Percentiles rank a stretch among this genome's conserved stretches.
These are phyloP conservation scores for Blastobotrys muscicola DNA, from an alignment of 805 yeast species.

Conservation along the genomic window DNA sequence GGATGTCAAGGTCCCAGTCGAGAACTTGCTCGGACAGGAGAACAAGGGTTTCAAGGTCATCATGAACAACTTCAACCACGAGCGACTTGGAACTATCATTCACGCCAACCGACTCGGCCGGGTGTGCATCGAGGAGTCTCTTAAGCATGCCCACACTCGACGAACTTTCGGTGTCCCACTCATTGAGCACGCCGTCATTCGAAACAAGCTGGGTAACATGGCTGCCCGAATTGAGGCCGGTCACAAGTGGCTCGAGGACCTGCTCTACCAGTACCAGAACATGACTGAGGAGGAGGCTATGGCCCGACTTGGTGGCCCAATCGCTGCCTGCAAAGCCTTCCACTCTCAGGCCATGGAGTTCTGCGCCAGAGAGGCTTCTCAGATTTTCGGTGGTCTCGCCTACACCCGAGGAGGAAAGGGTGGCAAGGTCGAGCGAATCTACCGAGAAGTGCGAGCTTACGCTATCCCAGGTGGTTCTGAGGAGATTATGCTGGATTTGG, in stretches of 20 bases:
- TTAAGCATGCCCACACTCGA: constrained; percentile 33
- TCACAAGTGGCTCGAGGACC: constrained; percentile 31
- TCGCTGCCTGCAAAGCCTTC: constrained; percentile 34
- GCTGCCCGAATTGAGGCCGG: constrained; percentile 33
- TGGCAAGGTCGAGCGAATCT: constrained; percentile 34
- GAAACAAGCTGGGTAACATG: constrained; percentile 35
- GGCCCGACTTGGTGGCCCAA: constrained; percentile 33
- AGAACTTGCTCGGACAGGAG: constrained; percentile 31
- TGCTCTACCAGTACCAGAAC: constrained; percentile 25
- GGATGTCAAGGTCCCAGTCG: constrained; percentile 35
- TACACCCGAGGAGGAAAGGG: constrained; percentile 37
- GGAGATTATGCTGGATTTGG: constrained; percentile 35
- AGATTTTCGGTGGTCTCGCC: constrained; percentile 34
- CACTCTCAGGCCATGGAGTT: constrained; percentile 33
- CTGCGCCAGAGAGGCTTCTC: constrained; percentile 37
- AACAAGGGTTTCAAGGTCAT: constrained; percentile 35
- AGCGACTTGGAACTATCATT: constrained; percentile 32
- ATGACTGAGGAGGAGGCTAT: constrained; percentile 29
- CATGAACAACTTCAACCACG: constrained; percentile 37
- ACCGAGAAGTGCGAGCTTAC: constrained; percentile 36
- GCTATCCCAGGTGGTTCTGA: constrained; percentile 39
- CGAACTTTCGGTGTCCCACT: constrained; percentile 34
- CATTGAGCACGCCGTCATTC: constrained; percentile 33
- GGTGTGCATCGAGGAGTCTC: constrained; percentile 30
- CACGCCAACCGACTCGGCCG: constrained; percentile 33